A percentile compares a stretch with the other conserved stretches of the same genome.
These are phyloP conservation scores for Trypanosoma congolense DNA, from an alignment of 208 protist genomes.

Conservation along the genomic window DNA sequence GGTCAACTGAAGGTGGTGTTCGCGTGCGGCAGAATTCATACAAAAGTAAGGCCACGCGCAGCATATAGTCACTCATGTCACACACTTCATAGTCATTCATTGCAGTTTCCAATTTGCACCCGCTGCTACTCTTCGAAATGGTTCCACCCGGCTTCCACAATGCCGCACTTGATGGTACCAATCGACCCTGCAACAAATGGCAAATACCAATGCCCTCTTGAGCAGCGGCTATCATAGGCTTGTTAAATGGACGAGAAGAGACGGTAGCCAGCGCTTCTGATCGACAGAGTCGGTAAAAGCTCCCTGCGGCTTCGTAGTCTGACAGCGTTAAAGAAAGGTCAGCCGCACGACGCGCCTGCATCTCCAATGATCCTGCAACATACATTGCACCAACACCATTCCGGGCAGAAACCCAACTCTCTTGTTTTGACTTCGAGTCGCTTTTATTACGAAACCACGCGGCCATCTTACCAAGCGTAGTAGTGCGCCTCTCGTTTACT, in stretches of 20 bases:
- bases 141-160: constrained; percentile 48
- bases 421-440: constrained; percentile 38
- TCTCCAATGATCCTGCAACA: constrained; percentile 59
- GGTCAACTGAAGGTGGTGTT: constrained; percentile 48
- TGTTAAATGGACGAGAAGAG: constrained; percentile 55
- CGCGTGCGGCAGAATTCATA: constrained; percentile 66
- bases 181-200: constrained; percentile 39
- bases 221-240: constrained; percentile 57
- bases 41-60: constrained; percentile 57
- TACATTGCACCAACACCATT: constrained; percentile 32
- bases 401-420: constrained; percentile 19
- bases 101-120: constrained; percentile 66
- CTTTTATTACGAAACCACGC: constrained; percentile 79
- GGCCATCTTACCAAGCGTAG: constrained; percentile 75
- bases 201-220: constrained; percentile 74
- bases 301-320: constrained; percentile 54
- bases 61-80: constrained; percentile 32
- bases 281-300: constrained; percentile 70
- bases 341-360: constrained; percentile 79
- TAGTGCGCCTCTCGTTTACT: constrained; percentile 73
- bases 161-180: constrained; percentile 39
- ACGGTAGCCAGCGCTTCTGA: constrained; percentile 67
- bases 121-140: constrained; percentile 25
- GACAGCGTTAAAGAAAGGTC: constrained; percentile 61
- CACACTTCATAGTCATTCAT: constrained; percentile 57